phyloP scores from a whole-genome alignment of 768 basidiomycete genomes.

The Mycena albidolilacea region DNA sequence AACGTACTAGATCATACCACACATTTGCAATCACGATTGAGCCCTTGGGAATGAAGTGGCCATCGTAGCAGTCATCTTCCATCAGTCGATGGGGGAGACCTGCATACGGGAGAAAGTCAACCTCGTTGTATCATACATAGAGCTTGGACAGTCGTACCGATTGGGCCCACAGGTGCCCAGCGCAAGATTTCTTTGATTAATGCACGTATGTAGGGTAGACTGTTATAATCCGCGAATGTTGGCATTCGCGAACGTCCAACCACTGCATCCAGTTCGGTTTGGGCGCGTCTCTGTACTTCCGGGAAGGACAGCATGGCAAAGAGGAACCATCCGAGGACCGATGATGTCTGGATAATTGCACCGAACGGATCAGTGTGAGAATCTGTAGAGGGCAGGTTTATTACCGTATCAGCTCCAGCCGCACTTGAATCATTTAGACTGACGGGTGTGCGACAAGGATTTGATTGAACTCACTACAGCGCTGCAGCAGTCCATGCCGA shows the following conservation, averaged over 20 bases:
- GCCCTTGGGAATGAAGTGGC: conserved; percentile 47
- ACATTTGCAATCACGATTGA: conserved; percentile 45
- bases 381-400: conserved; percentile 12
- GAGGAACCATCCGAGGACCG: conserved; percentile 11
- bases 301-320: conserved; percentile 5
- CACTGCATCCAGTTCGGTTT: conserved; percentile 9
- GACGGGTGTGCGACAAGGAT: neutral
- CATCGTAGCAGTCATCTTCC: conserved; percentile 50
- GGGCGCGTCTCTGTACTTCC: neutral
- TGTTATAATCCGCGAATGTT: conserved; percentile 7
- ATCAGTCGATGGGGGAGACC: conserved; percentile 44
- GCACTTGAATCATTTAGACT: conserved; percentile 20
- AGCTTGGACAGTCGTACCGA: conserved; percentile 9
- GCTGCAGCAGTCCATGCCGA: conserved; percentile 38
- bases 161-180: conserved; percentile 11
- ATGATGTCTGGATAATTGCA: conserved; percentile 7
- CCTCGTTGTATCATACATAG: neutral
- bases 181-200: conserved; percentile 14
- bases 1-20: conserved; percentile 24
- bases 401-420: conserved; percentile 43
- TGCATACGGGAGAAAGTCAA: conserved; percentile 32
- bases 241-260: conserved; percentile 7
- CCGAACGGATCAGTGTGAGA: neutral
- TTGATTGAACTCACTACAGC: conserved; percentile 25
- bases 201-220: conserved; percentile 16